Evolutionary conservation across 352 stramenopile species (phyloP).

Genomic region (Blastocystis sp.): DNA sequence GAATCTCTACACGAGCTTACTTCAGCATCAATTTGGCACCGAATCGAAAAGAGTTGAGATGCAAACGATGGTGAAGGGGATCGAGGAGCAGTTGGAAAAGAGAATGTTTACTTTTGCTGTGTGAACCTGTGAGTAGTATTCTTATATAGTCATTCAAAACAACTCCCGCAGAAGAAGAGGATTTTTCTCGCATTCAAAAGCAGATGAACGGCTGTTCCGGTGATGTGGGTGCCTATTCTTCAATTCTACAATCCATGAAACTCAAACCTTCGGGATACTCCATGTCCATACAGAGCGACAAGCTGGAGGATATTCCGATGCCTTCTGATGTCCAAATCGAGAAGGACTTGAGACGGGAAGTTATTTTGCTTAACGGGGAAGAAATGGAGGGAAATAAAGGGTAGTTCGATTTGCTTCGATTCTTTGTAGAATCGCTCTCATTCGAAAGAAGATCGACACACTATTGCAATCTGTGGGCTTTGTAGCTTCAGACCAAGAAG

Average conservation of each 20-base stretch:
- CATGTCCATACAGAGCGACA: not conserved
- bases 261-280: not conserved
- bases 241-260: not conserved
- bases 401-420: not conserved
- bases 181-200: not conserved
- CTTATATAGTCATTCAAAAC: not conserved
- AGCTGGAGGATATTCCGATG: not conserved
- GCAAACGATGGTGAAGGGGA: not conserved
- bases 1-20: not conserved
- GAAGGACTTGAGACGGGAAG: not conserved
- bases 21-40: not conserved
- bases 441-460: no score
- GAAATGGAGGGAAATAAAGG: not conserved
- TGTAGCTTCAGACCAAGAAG: not conserved
- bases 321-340: slow-evolving; percentile 1
- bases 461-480: not conserved
- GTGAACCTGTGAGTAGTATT: not conserved
- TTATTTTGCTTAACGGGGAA: not conserved
- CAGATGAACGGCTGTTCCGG: not conserved
- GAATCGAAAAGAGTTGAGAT: not conserved
- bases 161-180: not conserved
- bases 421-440: no score
- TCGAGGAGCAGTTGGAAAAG: not conserved
- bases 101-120: not conserved
- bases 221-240: not conserved